Evolutionary conservation across 495 filamentous ascomycete species (phyloP).

Genomic region (Neurospora discreta): DNA sequence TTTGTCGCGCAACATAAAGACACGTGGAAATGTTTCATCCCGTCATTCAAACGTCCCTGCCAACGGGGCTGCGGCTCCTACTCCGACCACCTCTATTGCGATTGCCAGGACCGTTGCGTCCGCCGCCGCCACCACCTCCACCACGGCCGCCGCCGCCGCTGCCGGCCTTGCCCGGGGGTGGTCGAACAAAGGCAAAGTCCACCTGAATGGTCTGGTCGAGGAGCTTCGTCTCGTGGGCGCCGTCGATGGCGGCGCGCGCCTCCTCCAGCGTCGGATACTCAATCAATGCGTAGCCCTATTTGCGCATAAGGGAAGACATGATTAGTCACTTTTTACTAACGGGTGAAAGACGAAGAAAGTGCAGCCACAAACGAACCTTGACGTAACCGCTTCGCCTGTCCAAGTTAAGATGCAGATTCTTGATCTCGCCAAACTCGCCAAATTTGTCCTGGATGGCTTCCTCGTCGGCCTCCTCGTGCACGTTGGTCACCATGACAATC

Average conservation of each 20-base stretch:
- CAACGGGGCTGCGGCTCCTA: slow-evolving; percentile 32
- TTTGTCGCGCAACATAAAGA: not conserved
- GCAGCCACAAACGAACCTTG: slow-evolving; percentile 52
- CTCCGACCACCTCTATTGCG: slow-evolving; percentile 34
- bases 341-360: not conserved
- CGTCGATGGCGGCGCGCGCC: slow-evolving; percentile 75
- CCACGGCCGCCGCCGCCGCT: slow-evolving; percentile 30
- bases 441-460: slow-evolving; percentile 93
- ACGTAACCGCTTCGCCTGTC: slow-evolving; percentile 95
- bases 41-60: not conserved
- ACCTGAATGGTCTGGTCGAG: slow-evolving; percentile 87
- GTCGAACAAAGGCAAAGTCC: slow-evolving; percentile 95
- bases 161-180: slow-evolving; percentile 55
- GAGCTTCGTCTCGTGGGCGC: slow-evolving; percentile 68
- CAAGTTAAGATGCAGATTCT: slow-evolving; percentile 91
- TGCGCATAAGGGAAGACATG: not conserved
- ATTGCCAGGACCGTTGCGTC: slow-evolving; percentile 16
- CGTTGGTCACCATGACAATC: slow-evolving; percentile 94
- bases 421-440: slow-evolving; percentile 92
- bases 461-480: slow-evolving; percentile 95
- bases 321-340: not conserved
- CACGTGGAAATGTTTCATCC: not conserved
- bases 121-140: slow-evolving; percentile 35
- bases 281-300: slow-evolving; percentile 83
- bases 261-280: slow-evolving; percentile 85